Evolutionary conservation across 2,329 filamentous ascomycete species (phyloP).

Genomic region (Bipolaris zeicola): DNA sequence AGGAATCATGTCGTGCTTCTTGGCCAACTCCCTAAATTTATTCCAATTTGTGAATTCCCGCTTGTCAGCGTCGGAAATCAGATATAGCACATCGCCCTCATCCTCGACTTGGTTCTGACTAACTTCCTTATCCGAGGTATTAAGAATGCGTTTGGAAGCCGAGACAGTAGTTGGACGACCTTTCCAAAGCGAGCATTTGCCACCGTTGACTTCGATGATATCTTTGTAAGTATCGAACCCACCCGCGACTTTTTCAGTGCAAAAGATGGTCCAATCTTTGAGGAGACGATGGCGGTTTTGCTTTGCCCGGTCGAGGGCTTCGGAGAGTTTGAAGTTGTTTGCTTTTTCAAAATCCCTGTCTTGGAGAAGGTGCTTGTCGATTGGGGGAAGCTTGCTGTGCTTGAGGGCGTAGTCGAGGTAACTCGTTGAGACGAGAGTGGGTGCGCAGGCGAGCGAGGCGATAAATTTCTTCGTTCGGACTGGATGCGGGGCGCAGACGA

Average conservation of each 20-base stretch:
- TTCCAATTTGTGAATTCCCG: slow-evolving; percentile 78
- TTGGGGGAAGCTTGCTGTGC: slow-evolving; percentile 66
- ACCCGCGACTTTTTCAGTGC: slow-evolving; percentile 77
- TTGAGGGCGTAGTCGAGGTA: slow-evolving; percentile 82
- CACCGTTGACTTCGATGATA: slow-evolving; percentile 89
- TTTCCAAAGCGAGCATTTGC: slow-evolving; percentile 76
- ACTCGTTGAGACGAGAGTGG: slow-evolving; percentile 73
- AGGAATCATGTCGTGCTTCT: slow-evolving; percentile 77
- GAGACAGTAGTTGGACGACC: slow-evolving; percentile 73
- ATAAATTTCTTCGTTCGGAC: slow-evolving; percentile 95
- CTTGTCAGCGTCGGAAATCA: slow-evolving; percentile 70
- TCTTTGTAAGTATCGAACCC: slow-evolving; percentile 82
- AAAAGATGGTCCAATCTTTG: slow-evolving; percentile 78
- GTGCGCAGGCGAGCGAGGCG: slow-evolving; percentile 80
- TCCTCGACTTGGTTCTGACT: slow-evolving; percentile 68
- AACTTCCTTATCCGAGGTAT: slow-evolving; percentile 37
- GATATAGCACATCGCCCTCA: slow-evolving; percentile 66
- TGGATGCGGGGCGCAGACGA: slow-evolving; percentile 84
- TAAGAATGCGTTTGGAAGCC: slow-evolving; percentile 46
- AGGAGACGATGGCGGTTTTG: slow-evolving; percentile 79
- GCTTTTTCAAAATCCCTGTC: slow-evolving; percentile 76
- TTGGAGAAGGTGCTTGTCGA: slow-evolving; percentile 69
- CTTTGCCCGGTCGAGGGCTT: slow-evolving; percentile 72
- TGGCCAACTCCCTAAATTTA: slow-evolving; percentile 79
- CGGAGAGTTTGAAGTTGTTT: slow-evolving; percentile 70